phyloP scores from a whole-genome alignment of 2,329 filamentous ascomycete species.

The Fonsecaea pugnacius region DNA sequence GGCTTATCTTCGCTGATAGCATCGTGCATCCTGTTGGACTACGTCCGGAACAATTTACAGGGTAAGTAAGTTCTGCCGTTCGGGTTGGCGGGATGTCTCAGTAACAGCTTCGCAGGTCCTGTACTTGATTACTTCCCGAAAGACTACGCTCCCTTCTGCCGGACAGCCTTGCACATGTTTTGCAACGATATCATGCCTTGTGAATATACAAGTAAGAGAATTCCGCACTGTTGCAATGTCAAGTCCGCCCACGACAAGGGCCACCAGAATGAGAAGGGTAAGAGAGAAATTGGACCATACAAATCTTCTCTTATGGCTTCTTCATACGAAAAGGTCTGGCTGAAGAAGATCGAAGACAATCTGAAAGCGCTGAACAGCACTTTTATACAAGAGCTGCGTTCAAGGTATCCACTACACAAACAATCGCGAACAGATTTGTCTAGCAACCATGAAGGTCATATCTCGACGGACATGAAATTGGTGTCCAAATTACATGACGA shows the following conservation, averaged over 20 bases:
- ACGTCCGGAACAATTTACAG: constrained; percentile 43
- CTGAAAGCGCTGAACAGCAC: background rate
- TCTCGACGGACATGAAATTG: background rate
- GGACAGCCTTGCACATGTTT: constrained; percentile 51
- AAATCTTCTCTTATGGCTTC: constrained; percentile 2
- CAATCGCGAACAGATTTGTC: background rate
- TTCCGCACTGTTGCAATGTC: background rate
- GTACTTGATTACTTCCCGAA: constrained; percentile 12
- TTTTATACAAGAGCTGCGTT: background rate
- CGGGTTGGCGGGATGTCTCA: background rate
- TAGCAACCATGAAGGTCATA: background rate
- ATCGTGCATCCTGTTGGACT: constrained; percentile 57
- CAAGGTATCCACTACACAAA: background rate
- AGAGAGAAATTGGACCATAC: background rate
- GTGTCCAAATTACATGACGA: background rate
- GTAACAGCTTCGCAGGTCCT: background rate
- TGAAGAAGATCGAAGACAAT: constrained; percentile 3
- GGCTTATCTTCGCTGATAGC: constrained; percentile 55
- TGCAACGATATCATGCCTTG: constrained; percentile 1
- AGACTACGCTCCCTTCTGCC: constrained; percentile 11
- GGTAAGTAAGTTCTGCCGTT: constrained; percentile 30
- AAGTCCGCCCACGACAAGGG: constrained; percentile 2
- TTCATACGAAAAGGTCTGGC: background rate
- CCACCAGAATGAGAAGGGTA: constrained; percentile 2
- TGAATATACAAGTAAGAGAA: constrained; percentile 2